Base-by-base conservation (phyloP, 805 yeast genomes). In the Saccharomyces kudriavzevii region DNA sequence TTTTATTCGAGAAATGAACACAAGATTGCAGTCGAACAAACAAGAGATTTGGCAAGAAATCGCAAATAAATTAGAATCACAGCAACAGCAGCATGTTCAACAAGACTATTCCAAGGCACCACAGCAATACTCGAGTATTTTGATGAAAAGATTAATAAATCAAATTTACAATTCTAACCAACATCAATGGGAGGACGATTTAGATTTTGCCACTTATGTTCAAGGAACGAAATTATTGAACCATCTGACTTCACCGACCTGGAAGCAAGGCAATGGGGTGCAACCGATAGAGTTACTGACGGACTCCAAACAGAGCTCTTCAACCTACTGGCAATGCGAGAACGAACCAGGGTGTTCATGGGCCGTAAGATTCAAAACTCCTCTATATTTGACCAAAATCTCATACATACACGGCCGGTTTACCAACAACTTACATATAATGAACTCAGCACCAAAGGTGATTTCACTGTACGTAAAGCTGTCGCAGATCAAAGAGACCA, bases 381-480 rank as follows among this genome's bases (percentile, higher is more conserved):
- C 78, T 8, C 56, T 74, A 2, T 70, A 69, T 55, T 53, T 75
- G 50, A 70, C 69, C 10, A 70, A 65, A 29, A 48, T 75, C 11
- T 56, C 65, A 5, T 73, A 75, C 55, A 20, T 61, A 2, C 77
- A 75, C 56, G 70, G 71, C 9, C 60, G 74, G 31, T 69, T 69
- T 28, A 58, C 64, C n/a, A 70, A 71, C 57, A 70, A 70, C 51
- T 55, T 70, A 22, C 73, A 71, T 28, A 53, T 71, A 26, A 62
- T 74, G 62, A 69, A 70, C 35, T 70, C 77, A 5, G 73, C 76
- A 9, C 79, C 79, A 3, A 68, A 65, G 45, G 54, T 49, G 4
- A 59, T 72, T 1, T 61, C 73, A 2, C 54, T 74, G 1, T 74
- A 64, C 57, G 64, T 70, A 10, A 60, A 60, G 24, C 55, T 68